Base-by-base conservation (phyloP, 2,329 filamentous ascomycete genomes). In the Nannizziopsis barbatae region DNA sequence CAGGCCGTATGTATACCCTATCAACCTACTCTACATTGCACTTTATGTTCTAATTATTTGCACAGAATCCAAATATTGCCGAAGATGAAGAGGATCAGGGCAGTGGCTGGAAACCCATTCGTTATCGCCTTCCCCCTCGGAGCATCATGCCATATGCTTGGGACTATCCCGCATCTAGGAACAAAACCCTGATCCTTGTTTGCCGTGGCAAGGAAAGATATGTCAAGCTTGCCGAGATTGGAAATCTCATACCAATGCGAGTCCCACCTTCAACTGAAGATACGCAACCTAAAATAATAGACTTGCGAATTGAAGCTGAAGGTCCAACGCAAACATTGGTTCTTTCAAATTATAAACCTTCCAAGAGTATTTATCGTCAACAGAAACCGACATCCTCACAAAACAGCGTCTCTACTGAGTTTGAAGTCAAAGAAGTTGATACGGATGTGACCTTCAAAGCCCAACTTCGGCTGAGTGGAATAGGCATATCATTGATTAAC, bases 81-180 rank as follows among this genome's bases (percentile, higher is more conserved):
- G 90, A 96, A 54, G 89, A 95, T 52, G 89, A 90, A 48, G 75
- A 76, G 4, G 86, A 95, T 59, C 74, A 68, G 47, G 71, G 81
- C 49, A 89, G 86, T 46, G 86, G 87, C 3, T 98, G 92, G 86
- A 84, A 86, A 55, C 89, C 88, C 1, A 86, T 98, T 53, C 77
- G 87, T 46, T 98, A 98, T 67, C 83, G 90, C 30, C 73, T 98
- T 27, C 93, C 93, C 1, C 82, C 90, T 10, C 77, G 92, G 52
- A 96, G 90, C 65, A 95, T 98, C 65, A 98, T 98, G 92, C 92
- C 93, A 0, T 98, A 98, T 60, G 90, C 92, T 1, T 98, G 92
- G 92, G 93, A 98, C 62, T 98, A 95, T 67, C 93, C 92, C 1
- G 90, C 92, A 1, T 89, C 88, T n/a, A 95, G 94, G 69, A 84